Conservation (phyloP, 192 early-diverging fungal species). For the Gryganskiella cystojenkinii region DNA sequence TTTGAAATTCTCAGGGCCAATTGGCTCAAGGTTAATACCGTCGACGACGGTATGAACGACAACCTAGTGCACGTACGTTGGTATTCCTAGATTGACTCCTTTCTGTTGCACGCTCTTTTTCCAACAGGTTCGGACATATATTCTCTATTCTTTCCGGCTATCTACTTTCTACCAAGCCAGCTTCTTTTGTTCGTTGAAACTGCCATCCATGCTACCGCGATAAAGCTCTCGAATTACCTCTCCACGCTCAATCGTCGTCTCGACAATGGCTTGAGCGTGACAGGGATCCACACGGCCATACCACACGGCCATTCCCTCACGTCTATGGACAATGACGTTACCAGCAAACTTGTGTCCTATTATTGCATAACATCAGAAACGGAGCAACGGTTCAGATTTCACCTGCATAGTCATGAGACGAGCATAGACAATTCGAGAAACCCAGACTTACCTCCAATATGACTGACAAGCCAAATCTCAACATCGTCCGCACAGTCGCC, state of each 20-base stretch:
- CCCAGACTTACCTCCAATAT: conserved; percentile 67
- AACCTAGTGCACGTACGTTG: too few species aligned
- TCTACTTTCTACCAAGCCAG: conserved; percentile 18
- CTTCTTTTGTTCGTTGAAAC: conserved; percentile 31
- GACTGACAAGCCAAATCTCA: conserved; percentile 63
- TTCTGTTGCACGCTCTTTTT: too few species aligned
- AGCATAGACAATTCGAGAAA: too few species aligned
- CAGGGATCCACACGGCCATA: conserved; percentile 68
- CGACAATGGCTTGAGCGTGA: conserved; percentile 61
- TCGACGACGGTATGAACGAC: too few species aligned
- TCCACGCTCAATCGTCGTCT: conserved; percentile 59
- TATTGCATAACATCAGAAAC: too few species aligned
- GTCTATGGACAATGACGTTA: conserved; percentile 64
- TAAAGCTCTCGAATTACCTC: conserved; percentile 65
- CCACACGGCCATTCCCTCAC: conserved; percentile 65
- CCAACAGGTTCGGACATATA: too few species aligned
- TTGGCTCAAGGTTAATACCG: too few species aligned
- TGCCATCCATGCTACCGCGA: conserved; percentile 64
- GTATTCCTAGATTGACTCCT: too few species aligned
- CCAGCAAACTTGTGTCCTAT: conserved; percentile 68
- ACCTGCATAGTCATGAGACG: too few species aligned
- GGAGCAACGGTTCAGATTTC: too few species aligned
- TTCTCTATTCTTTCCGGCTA: too few species aligned
- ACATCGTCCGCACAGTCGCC: conserved; percentile 42
- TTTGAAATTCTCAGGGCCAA: too few species aligned